Conservation (phyloP, 345 rosid genomes). For the Physaria fendleri region DNA sequence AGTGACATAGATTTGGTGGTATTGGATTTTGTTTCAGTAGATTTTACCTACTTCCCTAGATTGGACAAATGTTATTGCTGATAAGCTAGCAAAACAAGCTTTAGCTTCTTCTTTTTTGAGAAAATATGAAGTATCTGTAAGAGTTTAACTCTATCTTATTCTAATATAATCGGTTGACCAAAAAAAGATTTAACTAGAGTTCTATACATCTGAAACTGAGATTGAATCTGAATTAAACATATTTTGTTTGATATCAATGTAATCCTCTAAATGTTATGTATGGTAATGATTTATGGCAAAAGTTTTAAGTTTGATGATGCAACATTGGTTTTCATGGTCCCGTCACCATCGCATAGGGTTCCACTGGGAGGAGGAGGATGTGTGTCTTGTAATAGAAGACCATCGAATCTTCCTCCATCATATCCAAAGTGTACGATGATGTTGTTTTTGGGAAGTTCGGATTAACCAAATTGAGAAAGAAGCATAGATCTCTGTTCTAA, state of each 20-base stretch:
- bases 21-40: too few relatives aligned
- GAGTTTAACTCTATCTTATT: too few relatives aligned
- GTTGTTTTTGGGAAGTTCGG: constrained; percentile 58
- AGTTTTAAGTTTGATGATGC: neutral
- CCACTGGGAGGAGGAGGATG: constrained; percentile 60
- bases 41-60: too few relatives aligned
- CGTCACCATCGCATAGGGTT: constrained; percentile 61
- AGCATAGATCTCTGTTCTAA: constrained; percentile 68
- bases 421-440: constrained; percentile 65
- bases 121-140: too few relatives aligned
- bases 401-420: constrained; percentile 39
- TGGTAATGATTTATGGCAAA: neutral
- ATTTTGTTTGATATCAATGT: constrained; percentile 2
- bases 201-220: neutral
- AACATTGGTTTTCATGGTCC: neutral
- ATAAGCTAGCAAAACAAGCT: too few relatives aligned
- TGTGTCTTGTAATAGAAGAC: constrained; percentile 57
- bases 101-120: too few relatives aligned
- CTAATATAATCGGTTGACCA: too few relatives aligned
- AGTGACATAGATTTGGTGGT: too few relatives aligned
- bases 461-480: constrained; percentile 87
- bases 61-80: too few relatives aligned
- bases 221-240: neutral
- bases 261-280: neutral
- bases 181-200: neutral